Conservation (phyloP, 805 yeast species). For the Schizosaccharomyces octosporus region DNA sequence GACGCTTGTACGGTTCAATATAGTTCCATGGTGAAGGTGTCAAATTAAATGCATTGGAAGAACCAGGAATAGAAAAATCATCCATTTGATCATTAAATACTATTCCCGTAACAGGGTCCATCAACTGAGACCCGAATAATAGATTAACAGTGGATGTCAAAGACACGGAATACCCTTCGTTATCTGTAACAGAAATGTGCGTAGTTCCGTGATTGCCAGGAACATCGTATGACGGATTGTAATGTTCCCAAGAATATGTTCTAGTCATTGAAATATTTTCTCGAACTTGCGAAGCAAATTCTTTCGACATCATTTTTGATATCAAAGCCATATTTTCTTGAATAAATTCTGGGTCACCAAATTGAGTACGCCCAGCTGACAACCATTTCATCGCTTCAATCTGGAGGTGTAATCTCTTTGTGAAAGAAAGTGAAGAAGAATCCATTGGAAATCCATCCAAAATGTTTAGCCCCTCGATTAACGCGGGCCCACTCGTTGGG, state of each 20-base stretch:
- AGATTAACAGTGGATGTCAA: constrained; percentile 77
- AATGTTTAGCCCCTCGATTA: constrained; percentile 48
- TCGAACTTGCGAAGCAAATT: constrained; percentile 34
- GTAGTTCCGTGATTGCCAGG: constrained; percentile 80
- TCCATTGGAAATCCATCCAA: constrained; percentile 21
- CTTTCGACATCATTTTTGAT: constrained; percentile 20
- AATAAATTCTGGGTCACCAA: constrained; percentile 38
- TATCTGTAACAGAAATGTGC: constrained; percentile 60
- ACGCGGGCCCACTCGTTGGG: constrained; percentile 63
- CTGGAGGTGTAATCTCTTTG: constrained; percentile 9
- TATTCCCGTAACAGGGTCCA: constrained; percentile 61
- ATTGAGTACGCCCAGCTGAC: constrained; percentile 55
- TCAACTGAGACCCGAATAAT: constrained; percentile 58
- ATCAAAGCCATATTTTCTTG: constrained; percentile 16
- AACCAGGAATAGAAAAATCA: constrained; percentile 57
- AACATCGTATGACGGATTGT: constrained; percentile 54
- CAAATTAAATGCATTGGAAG: constrained; percentile 52
- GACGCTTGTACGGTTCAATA: constrained; percentile 52
- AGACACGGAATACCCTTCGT: constrained; percentile 49
- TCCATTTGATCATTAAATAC: constrained; percentile 83
- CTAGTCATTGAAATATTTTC: constrained; percentile 26
- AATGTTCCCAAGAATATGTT: constrained; percentile 47
- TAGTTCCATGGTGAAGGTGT: constrained; percentile 63
- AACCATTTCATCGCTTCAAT: constrained; percentile 87
- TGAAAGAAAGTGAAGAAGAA: constrained; percentile 10